Evolutionary conservation across 2,329 filamentous ascomycete genomes (phyloP), one percentile per base, ranked within the genome.

Genomic region (Epicoccum sorghinum): DNA sequence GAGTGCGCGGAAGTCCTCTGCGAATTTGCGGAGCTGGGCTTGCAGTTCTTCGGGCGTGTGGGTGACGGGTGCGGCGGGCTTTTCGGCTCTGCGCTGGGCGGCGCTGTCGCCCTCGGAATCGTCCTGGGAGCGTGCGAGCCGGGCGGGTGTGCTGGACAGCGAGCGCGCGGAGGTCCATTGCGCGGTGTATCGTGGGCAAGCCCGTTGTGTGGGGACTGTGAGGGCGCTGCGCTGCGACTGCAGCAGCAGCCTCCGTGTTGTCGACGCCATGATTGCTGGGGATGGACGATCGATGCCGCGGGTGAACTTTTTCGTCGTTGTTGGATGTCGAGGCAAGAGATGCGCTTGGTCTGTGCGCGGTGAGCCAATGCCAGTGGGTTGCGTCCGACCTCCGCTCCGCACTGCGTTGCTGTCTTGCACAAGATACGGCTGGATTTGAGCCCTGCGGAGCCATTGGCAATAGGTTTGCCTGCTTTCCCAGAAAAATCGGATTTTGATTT

Each of bases 201-300:
- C 53, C 27, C 60, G 18, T 18, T 18, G 66, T 4, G 59, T 45
- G 3, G 58, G 43, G 62, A 70, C 61, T 42, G 65, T 50, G n/a
- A 61, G 61, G 9, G 69, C 55, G 49, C 66, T 68, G 60, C 65
- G 63, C 38, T 65, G 62, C 37, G 71, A 68, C 47, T 66, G 61
- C 55, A 70, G 55, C 2, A 74, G 59, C 60, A 74, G 54, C 39
- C 70, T 59, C 53, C 68, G 67, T 58, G 70, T 61, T 68, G 69
- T 63, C 60, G 71, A 72, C 49, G 72, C 70, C 72, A 75, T 75
- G 52, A 32, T 69, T 70, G 6, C 47, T 50, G 55, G 39, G 12
- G 38, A 46, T 47, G 51, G 35, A 47, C 27, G 27, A 29, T 29
- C 18, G 50, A 58, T 58, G 57, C 43, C 36, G 59, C 63, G 27